phyloP scores from a whole-genome alignment of 139 green algal genomes.

The Auxenochlorella pyrenoidosa region DNA sequence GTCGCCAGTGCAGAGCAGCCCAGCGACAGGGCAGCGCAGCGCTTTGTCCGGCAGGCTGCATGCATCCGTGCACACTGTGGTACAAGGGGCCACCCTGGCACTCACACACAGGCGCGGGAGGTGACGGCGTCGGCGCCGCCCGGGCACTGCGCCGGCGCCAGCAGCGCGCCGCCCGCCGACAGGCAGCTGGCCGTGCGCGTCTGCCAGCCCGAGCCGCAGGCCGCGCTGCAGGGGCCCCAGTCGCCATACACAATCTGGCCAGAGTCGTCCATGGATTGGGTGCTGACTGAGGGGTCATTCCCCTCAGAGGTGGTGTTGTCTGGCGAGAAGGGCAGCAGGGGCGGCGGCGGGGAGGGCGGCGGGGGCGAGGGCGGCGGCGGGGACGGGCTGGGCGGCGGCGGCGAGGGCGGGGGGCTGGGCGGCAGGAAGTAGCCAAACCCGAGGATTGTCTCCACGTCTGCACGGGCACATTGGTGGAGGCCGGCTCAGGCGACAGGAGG shows the following conservation, averaged over 20 bases:
- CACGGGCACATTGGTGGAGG: neutral
- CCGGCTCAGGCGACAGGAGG: neutral
- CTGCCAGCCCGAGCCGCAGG: slow-evolving; percentile 44
- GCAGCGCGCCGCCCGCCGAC: neutral
- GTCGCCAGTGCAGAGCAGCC: neutral
- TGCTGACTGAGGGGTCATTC: neutral
- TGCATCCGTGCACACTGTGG: too few relatives aligned
- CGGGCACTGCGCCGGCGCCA: slow-evolving; percentile 29
- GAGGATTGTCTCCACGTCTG: slow-evolving; percentile 7
- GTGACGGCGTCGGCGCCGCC: neutral
- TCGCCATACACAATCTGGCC: slow-evolving; percentile 23
- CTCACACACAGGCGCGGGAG: slow-evolving; percentile 29
- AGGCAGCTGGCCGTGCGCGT: slow-evolving; percentile 32
- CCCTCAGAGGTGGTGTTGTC: neutral
- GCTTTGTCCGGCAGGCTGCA: too few relatives aligned
- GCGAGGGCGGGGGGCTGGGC: slow-evolving; percentile 34
- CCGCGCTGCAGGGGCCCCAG: slow-evolving; percentile 47
- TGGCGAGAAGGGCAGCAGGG: slow-evolving; percentile 6
- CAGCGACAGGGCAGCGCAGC: neutral
- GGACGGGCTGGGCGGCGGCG: slow-evolving; percentile 8
- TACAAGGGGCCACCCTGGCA: too few relatives aligned
- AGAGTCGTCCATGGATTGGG: neutral
- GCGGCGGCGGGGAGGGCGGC: slow-evolving; percentile 25
- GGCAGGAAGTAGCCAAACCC: slow-evolving; percentile 52
- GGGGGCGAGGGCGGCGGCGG: slow-evolving; percentile 25